A percentile compares a stretch with the other conserved stretches of the same genome.
Conservation (phyloP, 2,329 filamentous ascomycete genomes). For the Echinosphaeria canescens region DNA sequence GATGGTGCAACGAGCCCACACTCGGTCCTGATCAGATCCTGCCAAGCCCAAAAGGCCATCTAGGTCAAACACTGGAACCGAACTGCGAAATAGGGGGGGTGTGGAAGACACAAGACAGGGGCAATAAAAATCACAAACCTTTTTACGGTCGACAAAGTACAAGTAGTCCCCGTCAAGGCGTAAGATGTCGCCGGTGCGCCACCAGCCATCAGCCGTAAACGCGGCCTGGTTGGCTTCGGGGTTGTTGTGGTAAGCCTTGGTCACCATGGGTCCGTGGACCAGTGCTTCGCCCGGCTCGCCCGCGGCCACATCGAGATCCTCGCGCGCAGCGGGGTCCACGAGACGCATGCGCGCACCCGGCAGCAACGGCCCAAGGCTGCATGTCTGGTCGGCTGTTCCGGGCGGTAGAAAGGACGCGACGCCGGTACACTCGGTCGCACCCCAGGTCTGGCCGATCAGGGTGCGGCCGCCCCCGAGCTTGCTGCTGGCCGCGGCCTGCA, state of each 20-base stretch:
- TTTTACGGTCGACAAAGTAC: constrained; percentile 64
- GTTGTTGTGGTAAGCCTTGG: constrained; percentile 52
- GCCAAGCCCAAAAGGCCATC: no score
- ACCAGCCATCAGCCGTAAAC: constrained; percentile 38
- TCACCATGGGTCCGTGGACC: constrained; percentile 49
- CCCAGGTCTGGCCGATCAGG: constrained; percentile 30
- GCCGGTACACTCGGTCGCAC: constrained; percentile 31
- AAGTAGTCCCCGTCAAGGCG: constrained; percentile 47
- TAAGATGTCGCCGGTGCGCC: constrained; percentile 64
- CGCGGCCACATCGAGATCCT: constrained; percentile 16
- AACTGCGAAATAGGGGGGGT: no score
- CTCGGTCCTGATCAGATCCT: constrained; percentile 39
- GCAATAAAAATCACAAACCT: no score
- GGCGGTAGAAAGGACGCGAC: constrained; percentile 21
- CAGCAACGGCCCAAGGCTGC: no score
- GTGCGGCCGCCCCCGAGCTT: constrained; percentile 21
- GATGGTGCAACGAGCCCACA: constrained; percentile 47
- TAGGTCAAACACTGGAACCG: no score
- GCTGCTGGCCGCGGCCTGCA: constrained; percentile 24
- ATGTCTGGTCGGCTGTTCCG: constrained; percentile 14
- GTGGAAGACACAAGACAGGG: no score
- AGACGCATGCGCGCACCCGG: no score
- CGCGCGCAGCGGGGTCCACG: no score
- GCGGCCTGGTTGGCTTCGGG: constrained; percentile 38
- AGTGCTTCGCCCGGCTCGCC: constrained; percentile 35